Evolutionary conservation across 2,329 filamentous ascomycete species (phyloP), one percentile per base, ranked within the genome.

Genomic region (Setomelanomma holmii): DNA sequence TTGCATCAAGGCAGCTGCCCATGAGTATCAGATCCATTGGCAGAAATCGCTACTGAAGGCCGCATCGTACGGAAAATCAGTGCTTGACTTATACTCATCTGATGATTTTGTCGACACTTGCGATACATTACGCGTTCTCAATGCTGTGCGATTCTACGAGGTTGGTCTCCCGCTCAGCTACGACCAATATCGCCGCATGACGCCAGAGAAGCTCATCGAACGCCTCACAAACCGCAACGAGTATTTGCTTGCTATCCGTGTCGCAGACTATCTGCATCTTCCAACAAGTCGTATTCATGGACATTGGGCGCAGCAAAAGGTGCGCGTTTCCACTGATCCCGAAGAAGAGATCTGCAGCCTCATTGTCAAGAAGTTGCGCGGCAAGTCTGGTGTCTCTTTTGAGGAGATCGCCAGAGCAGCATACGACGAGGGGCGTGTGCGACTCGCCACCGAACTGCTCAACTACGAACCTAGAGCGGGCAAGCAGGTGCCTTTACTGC

Each of bases 31-130:
- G 64, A 81, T 89, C 1, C 87, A 93, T 68, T 96, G 93, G 91
- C 95, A 99, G 71, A 99, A 98, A 72, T 87, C 96, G 64, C 81
- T 99, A 1, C 82, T 99, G n/a, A 96, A 96, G 72, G 95, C 95
- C 5, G 95, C 95, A 0, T 98, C 93, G 0, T 98, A 97, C 72
- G 95, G 95, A 55, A 99, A 99, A 74, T 98, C 95, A 0, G 95
- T 98, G 0, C 83, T 99, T 3, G 95, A 98, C 66, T 87, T 98
- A 11, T 99, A 98, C 77, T 97, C 95, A 75, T 97, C 93, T 69
- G 95, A 99, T 68, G 93, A 99, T 60, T 99, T 98, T 75, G 95
- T 99, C 47, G 93, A 98, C 58, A 98, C 97, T 88, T 96, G 92
- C 63, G 93, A 99, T 74, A 95, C 89, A 1, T 78, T 99, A 14